These are phyloP conservation scores for Silene uniflora DNA, from an alignment of 148 eudicot genomes.

Conservation along the genomic window DNA sequence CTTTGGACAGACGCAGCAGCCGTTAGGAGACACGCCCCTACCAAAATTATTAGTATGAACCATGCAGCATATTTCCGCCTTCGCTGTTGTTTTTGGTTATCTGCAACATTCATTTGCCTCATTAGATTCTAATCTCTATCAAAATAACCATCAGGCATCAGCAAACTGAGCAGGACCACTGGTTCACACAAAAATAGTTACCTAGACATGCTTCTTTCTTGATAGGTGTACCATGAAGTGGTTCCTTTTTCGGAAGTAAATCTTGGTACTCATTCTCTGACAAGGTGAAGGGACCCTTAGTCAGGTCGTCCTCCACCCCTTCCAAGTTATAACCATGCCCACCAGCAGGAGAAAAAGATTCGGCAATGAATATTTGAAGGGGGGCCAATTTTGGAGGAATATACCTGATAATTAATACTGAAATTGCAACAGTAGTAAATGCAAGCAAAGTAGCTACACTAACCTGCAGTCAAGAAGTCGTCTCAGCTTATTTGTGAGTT, in stretches of 20 bases:
- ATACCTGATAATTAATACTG: constrained; percentile 77
- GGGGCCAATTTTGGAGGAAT: constrained; percentile 80
- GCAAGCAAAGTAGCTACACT: constrained; percentile 98
- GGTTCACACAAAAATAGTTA: not conserved
- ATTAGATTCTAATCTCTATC: constrained; percentile 1
- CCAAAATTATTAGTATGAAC: constrained; percentile 35
- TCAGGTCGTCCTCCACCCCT: constrained; percentile 12
- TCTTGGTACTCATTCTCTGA: constrained; percentile 19
- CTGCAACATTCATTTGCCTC: constrained; percentile 24
- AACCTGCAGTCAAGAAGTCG: constrained; percentile 50
- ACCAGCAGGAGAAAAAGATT: constrained; percentile 21
- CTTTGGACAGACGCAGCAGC: constrained; percentile 50
- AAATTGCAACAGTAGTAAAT: constrained; percentile 82
- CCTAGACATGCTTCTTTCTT: constrained; percentile 21
- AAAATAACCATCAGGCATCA: not conserved
- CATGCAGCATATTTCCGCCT: constrained; percentile 45
- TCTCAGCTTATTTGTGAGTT: not conserved
- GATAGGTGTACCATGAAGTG: constrained; percentile 8
- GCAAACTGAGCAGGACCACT: not conserved
- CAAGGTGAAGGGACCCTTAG: constrained; percentile 23
- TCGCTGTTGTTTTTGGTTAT: constrained; percentile 25
- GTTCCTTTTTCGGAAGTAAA: constrained; percentile 10
- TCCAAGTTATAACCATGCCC: constrained; percentile 2
- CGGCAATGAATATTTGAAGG: constrained; percentile 57
- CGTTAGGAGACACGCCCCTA: constrained; percentile 44